Evolutionary conservation across 768 basidiomycete species (phyloP).

Genomic region (Amanita rimosa): DNA sequence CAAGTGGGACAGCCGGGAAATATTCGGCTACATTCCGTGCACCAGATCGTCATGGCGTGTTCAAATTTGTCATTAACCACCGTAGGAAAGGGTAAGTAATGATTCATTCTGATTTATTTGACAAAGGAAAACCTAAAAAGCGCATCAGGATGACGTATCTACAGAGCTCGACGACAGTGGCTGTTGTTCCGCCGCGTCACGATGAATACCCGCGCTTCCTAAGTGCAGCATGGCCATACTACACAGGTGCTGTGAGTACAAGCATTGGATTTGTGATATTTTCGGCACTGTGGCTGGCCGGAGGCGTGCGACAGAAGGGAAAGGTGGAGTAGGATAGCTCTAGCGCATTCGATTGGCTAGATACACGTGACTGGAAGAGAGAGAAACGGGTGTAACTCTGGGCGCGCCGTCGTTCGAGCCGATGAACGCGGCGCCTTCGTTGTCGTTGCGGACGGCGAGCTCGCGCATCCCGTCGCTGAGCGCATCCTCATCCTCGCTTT

Average conservation of each 20-base stretch:
- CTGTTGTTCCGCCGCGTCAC: conserved; percentile 88
- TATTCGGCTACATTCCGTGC: conserved; percentile 82
- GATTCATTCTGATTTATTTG: conserved; percentile 1
- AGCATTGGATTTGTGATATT: conserved; percentile 80
- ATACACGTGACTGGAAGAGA: conserved; percentile 3
- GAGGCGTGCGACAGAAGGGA: conserved; percentile 55
- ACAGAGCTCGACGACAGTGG: conserved; percentile 60
- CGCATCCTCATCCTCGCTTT: conserved; percentile 22
- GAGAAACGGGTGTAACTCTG: background rate
- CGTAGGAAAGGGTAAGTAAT: conserved; percentile 72
- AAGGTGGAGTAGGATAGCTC: conserved; percentile 26
- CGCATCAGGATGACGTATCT: conserved; percentile 59
- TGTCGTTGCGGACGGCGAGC: conserved; percentile 14
- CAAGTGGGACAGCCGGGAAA: conserved; percentile 42
- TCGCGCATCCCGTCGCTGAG: conserved; percentile 19
- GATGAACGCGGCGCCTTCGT: conserved; percentile 11
- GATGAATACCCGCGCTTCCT: conserved; percentile 95
- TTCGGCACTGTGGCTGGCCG: conserved; percentile 77
- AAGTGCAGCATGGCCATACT: conserved; percentile 94
- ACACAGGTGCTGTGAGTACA: conserved; percentile 83
- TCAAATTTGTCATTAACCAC: conserved; percentile 91
- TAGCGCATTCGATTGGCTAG: background rate
- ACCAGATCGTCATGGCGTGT: conserved; percentile 95
- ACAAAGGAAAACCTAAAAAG: background rate
- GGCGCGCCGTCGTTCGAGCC: background rate